Conservation (phyloP, 2,329 filamentous ascomycete genomes). For the Paecilomyces variotii region DNA sequence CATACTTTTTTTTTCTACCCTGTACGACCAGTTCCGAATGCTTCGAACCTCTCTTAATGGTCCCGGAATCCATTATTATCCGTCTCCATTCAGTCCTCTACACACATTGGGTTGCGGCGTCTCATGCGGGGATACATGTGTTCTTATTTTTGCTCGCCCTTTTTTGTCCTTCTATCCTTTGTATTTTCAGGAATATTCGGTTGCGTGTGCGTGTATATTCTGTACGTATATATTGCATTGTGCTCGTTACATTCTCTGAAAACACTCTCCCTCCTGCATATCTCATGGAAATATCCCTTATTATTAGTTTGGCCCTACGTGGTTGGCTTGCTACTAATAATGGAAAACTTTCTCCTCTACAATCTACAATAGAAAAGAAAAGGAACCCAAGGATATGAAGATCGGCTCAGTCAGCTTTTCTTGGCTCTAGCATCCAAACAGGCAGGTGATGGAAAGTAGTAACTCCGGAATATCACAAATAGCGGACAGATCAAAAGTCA, state of each 20-base stretch:
- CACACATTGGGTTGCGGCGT: constrained; percentile 24
- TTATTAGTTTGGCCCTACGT: not conserved
- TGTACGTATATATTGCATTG: constrained; percentile 21
- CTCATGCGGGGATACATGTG: constrained; percentile 4
- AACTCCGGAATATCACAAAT: not conserved
- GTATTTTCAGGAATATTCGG: constrained; percentile 6
- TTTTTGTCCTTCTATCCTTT: constrained; percentile 11
- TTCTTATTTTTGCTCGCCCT: not conserved
- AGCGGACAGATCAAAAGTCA: not conserved
- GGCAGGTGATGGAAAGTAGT: not conserved
- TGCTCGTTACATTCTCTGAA: not conserved
- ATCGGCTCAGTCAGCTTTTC: not conserved
- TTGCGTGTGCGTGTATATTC: constrained; percentile 20
- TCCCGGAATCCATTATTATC: not conserved
- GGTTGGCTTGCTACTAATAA: not conserved
- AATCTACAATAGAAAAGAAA: not conserved
- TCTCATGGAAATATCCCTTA: not conserved
- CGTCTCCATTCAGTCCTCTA: constrained; percentile 7
- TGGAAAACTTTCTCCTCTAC: not conserved
- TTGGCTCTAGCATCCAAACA: not conserved
- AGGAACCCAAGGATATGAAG: not conserved
- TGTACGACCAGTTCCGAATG: not conserved
- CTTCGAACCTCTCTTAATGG: not conserved
- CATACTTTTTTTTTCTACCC: not conserved
- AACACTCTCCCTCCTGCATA: not conserved